Base-by-base conservation (phyloP, 805 yeast species). In the Saccharomycopsis malanga region DNA sequence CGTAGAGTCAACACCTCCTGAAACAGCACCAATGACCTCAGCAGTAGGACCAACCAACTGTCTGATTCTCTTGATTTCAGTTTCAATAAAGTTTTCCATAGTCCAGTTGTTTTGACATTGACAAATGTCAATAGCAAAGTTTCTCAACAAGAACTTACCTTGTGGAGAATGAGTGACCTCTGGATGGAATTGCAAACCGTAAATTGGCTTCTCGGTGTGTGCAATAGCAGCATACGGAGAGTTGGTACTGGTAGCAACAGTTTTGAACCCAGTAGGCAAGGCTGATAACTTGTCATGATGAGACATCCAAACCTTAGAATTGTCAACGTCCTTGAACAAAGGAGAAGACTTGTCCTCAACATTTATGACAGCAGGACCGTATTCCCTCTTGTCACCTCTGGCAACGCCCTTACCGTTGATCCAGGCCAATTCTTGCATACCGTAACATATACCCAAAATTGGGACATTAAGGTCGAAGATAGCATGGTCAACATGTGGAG, bases 371-470 rank as follows among this genome's bases (percentile, higher is more conserved):
- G 98, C 96, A 42, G 96, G 96, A 53, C 98, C 98, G 63, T 91
- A 93, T 71, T 93, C 98, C 69, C 98, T 82, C 76, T 91, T 89
- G 61, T 87, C 96, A 68, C 96, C 95, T 67, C 96, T 83, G 50
- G 87, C 86, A 51, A 93, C 98, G 44, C 72, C 71, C 66, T 86
- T 85, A 67, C 94, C 94, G 67, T 87, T 87, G 61, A 88, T 82
- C 98, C 98, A 91, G 46, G 98, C 98, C 57, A 93, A 72, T 71
- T 93, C 98, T 74, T 93, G 98, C 91, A 93, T 85, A 68, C 98
- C 98, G 70, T 93, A 93, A 72, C 98, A 93, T 66, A 93, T 93
- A 62, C 98, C 98, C 57, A 93, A 73, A 61, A 93, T 84, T 55
- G 98, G 98, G 32, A 93, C 98, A 52, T 78, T 76, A 59, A 93